Evolutionary conservation across 129 eudicot genomes (phyloP), one percentile per base, ranked within the genome.

Genomic region (Flaveria brownii): DNA sequence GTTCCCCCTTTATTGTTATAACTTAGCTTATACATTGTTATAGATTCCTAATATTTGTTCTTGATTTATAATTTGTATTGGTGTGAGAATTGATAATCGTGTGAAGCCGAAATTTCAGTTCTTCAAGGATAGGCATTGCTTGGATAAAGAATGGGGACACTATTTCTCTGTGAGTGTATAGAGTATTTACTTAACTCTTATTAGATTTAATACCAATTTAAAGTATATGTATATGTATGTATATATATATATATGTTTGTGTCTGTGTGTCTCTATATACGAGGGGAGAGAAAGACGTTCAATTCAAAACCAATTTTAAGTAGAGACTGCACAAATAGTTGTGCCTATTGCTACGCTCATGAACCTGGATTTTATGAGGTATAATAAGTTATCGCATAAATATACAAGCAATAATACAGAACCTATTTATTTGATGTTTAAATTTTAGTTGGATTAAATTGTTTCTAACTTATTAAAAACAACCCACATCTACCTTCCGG

Each of bases 91-190:
- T 42, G 6, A 6, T n/a, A 8, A 51, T 78, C 45, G 10, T 68
- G 73, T 41, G 70, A 47, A 55, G 56, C 14, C 3, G 13, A 4
- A 14, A 62, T 62, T 62, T 62, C 87, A 94, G 99, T 94, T 94
- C 79, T 94, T 94, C 81, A 91, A 91, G 88, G 99, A 94, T 73
- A 88, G 97, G 43, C 97, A 94, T 77, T 94, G 89, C 89, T 83
- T 94, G 93, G 99, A 91, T 82, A 94, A 94, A n/a, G n/a, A n/a
- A n/a, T n/a, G n/a, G n/a, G n/a, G n/a, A n/a, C n/a, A n/a, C n/a
- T n/a, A n/a, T n/a, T 91, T 94, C 69, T 81, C 88, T 85, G 98
- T 94, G 83, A 91, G 98, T 89, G 25, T 66, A 68, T 39, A 78
- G 17, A 45, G 50, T 54, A 41, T 33, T 72, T 71, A 66, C 74